phyloP scores from a whole-genome alignment of 306 rosid genomes.

The Chamaecrista fasciculata region DNA sequence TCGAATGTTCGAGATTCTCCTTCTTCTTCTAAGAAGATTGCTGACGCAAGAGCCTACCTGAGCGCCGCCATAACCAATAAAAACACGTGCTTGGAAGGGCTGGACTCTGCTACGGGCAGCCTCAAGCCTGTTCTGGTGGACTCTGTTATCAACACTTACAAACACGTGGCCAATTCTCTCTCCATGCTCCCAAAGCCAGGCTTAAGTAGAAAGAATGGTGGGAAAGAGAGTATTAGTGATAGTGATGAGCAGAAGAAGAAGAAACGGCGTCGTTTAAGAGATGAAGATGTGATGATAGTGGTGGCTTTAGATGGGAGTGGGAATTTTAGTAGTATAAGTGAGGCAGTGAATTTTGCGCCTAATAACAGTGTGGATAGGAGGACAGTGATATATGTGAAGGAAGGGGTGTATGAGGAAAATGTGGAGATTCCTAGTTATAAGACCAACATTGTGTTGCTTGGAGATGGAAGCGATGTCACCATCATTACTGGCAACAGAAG shows the following conservation, averaged over 20 bases:
- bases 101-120: slow-evolving; percentile 68
- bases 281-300: slow-evolving; percentile 40
- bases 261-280: slow-evolving; percentile 46
- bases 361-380: slow-evolving; percentile 60
- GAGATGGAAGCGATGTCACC: slow-evolving; percentile 74
- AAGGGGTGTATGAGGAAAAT: slow-evolving; percentile 66
- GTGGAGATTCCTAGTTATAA: slow-evolving; percentile 70
- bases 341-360: slow-evolving; percentile 65
- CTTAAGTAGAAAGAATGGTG: background rate
- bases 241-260: background rate
- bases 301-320: slow-evolving; percentile 74
- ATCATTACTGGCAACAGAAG: slow-evolving; percentile 60
- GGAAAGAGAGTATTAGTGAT: too few relatives aligned
- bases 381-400: slow-evolving; percentile 53
- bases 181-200: slow-evolving; percentile 48
- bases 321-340: slow-evolving; percentile 63
- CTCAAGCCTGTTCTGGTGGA: slow-evolving; percentile 50
- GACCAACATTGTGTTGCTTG: slow-evolving; percentile 65
- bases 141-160: slow-evolving; percentile 49
- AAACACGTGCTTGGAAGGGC: slow-evolving; percentile 80
- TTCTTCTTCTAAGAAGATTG: slow-evolving; percentile 26
- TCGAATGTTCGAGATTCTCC: slow-evolving; percentile 37
- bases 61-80: slow-evolving; percentile 89
- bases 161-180: slow-evolving; percentile 66
- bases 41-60: slow-evolving; percentile 61